phyloP scores from a whole-genome alignment of 2,329 filamentous ascomycete species.

The Ceratocystiopsis minuta region DNA sequence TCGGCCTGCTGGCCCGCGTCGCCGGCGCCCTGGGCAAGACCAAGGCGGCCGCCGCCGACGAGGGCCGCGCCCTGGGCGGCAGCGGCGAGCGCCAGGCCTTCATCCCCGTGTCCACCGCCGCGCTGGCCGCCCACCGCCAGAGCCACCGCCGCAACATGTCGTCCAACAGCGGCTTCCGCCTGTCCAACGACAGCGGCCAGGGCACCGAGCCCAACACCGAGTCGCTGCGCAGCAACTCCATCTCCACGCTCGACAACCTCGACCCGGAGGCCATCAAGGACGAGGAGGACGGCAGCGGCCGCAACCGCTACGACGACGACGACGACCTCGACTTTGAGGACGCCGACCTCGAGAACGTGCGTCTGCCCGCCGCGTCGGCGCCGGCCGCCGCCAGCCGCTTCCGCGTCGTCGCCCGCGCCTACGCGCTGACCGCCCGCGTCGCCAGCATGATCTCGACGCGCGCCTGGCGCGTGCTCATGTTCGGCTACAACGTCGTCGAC shows the following conservation, averaged over 20 bases:
- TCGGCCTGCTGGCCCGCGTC: slow-evolving; percentile 48
- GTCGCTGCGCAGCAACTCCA: slow-evolving; percentile 46
- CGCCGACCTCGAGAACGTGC: slow-evolving; percentile 23
- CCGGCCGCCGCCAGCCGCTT: slow-evolving; percentile 27
- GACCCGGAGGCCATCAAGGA: slow-evolving; percentile 26
- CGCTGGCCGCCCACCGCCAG: slow-evolving; percentile 29
- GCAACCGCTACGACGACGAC: slow-evolving; percentile 25
- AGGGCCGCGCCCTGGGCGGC: not conserved
- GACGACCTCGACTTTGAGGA: slow-evolving; percentile 21
- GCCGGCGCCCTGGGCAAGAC: slow-evolving; percentile 23
- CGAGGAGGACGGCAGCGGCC: slow-evolving; percentile 15
- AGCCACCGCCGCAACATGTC: slow-evolving; percentile 1
- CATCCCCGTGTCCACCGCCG: slow-evolving; percentile 40
- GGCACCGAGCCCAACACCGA: slow-evolving; percentile 53
- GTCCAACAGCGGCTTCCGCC: slow-evolving; percentile 24
- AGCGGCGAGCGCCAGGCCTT: slow-evolving; percentile 36
- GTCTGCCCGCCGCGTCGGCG: slow-evolving; percentile 14
- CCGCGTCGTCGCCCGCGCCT: slow-evolving; percentile 9
- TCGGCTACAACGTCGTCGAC: slow-evolving; percentile 52
- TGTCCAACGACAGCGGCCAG: slow-evolving; percentile 56
- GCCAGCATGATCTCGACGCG: slow-evolving; percentile 36
- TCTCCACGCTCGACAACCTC: slow-evolving; percentile 36
- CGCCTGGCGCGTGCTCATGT: slow-evolving; percentile 36
- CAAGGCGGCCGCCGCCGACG: not conserved
- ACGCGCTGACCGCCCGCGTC: slow-evolving; percentile 33